Evolutionary conservation across 495 filamentous ascomycete genomes (phyloP), one percentile per base, ranked within the genome.

Genomic region (Trichodelitschia bisporula): DNA sequence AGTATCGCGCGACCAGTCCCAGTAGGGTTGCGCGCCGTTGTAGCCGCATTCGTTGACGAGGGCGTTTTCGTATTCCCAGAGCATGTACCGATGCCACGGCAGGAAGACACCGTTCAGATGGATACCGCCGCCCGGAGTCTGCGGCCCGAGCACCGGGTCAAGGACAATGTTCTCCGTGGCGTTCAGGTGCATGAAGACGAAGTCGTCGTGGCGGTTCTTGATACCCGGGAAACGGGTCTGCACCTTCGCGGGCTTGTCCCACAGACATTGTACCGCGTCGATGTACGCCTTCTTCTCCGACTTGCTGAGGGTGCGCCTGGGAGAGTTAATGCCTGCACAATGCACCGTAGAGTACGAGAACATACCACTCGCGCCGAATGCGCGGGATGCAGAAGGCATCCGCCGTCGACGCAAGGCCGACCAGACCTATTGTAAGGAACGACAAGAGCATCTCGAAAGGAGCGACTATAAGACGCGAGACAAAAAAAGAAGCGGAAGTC

Each of bases 11-110:
- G 8, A 16, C 58, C 59, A 64, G 44, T 62, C 49, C 53, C 54
- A 53, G 54, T 66, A 67, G 3, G 51, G 59, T 21, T 62, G 57
- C 24, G 42, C 42, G 15, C 69, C 69, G 0, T 40, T 61, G 40
- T 74, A 79, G 19, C 67, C 69, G 40, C 75, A 80, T 39, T 80
- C 72, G 8, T 66, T 54, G 13, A 57, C 52, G 13, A 80, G 53
- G 1, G 71, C 65, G 37, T 66, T 53, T 42, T 78, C 75, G 42
- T 65, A 77, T 4, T 48, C 47, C 31, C 48, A 60, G 20, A 59
- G 50, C 40, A 65, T 77, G 45, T 68, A 69, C n/a, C 73, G 56
- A 41, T 80, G 74, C 68, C 72, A 78, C 0, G 63, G 47, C 19
- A 75, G 50, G 49, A 80, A 74, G 34, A 58, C 62, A 15, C 63